A percentile compares a stretch with the other conserved stretches of the same genome.
These are phyloP conservation scores for Magnaporthiopsis incrustans DNA, from an alignment of 2,329 filamentous ascomycete species.

Conservation along the genomic window DNA sequence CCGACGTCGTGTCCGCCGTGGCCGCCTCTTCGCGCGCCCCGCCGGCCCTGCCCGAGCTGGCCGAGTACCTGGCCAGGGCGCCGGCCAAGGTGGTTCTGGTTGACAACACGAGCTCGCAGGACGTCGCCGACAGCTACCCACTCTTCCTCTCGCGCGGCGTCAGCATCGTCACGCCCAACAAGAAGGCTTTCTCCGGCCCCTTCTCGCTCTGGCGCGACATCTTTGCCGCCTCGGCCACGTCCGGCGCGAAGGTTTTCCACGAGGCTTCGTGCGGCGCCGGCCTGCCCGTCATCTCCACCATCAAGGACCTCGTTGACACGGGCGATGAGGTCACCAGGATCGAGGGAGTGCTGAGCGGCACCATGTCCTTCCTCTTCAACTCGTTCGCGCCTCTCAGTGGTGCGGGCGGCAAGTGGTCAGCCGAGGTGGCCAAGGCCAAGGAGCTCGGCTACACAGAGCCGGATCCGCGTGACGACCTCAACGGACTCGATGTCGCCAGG, in stretches of 20 bases:
- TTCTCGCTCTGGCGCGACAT: conserved; percentile 82
- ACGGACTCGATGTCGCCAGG: conserved; percentile 83
- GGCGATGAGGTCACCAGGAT: conserved; percentile 88
- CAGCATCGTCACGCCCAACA: conserved; percentile 93
- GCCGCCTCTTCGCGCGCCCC: conserved; percentile 56
- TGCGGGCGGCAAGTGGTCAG: conserved; percentile 68
- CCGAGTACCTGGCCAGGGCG: conserved; percentile 68
- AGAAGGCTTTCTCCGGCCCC: conserved; percentile 88
- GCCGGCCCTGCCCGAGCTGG: conserved; percentile 60
- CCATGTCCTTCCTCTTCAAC: conserved; percentile 98
- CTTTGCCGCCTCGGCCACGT: conserved; percentile 61
- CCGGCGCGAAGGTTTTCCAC: conserved; percentile 81
- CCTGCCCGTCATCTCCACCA: conserved; percentile 83
- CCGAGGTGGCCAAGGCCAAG: conserved; percentile 87
- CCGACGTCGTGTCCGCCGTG: conserved; percentile 49
- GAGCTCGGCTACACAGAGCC: conserved; percentile 87
- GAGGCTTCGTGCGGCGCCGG: conserved; percentile 93
- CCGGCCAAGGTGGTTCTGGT: conserved; percentile 76
- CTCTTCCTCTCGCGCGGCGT: conserved; percentile 72
- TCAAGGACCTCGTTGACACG: conserved; percentile 90
- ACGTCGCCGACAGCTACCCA: conserved; percentile 77
- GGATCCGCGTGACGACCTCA: conserved; percentile 78
- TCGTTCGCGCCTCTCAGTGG: conserved; percentile 79
- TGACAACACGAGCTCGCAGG: conserved; percentile 91
- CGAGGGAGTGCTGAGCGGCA: conserved; percentile 95